Conservation (phyloP, 306 rosid species). For the Acmispon strigosus region DNA sequence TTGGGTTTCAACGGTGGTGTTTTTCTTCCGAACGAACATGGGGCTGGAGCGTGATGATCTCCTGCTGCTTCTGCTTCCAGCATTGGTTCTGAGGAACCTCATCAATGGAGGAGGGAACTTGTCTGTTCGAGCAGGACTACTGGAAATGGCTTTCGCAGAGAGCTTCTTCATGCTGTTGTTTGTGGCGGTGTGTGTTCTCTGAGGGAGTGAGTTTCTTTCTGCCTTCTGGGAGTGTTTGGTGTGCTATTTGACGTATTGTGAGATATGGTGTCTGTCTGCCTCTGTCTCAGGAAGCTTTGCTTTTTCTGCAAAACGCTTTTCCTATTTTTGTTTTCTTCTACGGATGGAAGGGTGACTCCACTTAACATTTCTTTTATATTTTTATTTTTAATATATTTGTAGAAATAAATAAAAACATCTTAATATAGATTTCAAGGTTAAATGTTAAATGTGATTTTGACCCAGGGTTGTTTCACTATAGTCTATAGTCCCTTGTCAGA, state of each 20-base stretch:
- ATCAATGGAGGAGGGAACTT: slow-evolving; percentile 94
- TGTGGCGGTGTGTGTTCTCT: background rate
- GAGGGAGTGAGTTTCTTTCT: background rate
- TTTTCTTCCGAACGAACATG: slow-evolving; percentile 69
- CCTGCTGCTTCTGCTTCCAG: slow-evolving; percentile 65
- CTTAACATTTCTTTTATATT: slow-evolving; percentile 13
- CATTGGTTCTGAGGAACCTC: slow-evolving; percentile 81
- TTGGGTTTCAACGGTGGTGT: slow-evolving; percentile 58
- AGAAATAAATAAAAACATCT: no score
- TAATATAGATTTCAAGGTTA: background rate
- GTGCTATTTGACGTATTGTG: background rate
- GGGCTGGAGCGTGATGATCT: slow-evolving; percentile 65
- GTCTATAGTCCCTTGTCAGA: no score
- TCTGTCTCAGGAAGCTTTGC: background rate
- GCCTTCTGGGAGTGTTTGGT: slow-evolving; percentile 1
- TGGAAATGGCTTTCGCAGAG: slow-evolving; percentile 54
- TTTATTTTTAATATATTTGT: no score
- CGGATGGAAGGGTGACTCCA: slow-evolving; percentile 57
- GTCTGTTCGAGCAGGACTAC: slow-evolving; percentile 87
- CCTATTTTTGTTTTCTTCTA: slow-evolving; percentile 24
- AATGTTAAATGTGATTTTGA: no score
- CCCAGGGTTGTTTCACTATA: no score
- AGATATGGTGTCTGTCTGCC: background rate
- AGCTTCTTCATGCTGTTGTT: slow-evolving; percentile 52
- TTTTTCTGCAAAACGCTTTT: slow-evolving; percentile 17